These are phyloP conservation scores for Penicillium fimorum DNA, from an alignment of 495 filamentous ascomycete genomes.

Conservation along the genomic window DNA sequence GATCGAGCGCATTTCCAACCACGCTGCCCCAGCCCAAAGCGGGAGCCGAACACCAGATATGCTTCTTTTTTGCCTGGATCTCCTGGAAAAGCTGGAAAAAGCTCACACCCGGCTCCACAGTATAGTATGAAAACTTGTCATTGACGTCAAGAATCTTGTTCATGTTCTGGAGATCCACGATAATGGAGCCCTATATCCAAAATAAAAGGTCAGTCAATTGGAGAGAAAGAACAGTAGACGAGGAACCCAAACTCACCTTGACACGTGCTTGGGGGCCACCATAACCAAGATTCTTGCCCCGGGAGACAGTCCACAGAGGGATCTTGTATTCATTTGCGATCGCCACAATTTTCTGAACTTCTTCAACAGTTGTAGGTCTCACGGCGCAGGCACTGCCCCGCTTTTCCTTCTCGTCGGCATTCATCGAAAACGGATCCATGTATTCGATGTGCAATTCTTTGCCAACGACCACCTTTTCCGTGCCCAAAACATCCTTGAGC, in stretches of 20 bases:
- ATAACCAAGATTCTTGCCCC: slow-evolving; percentile 22
- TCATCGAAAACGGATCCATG: not conserved
- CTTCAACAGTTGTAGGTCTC: slow-evolving; percentile 3
- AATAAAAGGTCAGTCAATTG: not conserved
- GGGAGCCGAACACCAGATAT: slow-evolving; percentile 51
- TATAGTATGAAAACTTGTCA: slow-evolving; percentile 19
- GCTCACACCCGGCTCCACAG: slow-evolving; percentile 47
- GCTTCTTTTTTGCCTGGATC: slow-evolving; percentile 43
- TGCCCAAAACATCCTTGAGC: not conserved
- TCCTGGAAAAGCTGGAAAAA: slow-evolving; percentile 52
- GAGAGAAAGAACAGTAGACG: not conserved
- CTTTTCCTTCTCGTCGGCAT: not conserved
- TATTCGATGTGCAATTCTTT: not conserved
- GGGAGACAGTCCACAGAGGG: slow-evolving; percentile 17
- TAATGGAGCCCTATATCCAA: not conserved
- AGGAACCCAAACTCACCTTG: slow-evolving; percentile 1
- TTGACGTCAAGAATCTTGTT: slow-evolving; percentile 28
- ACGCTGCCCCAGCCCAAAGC: slow-evolving; percentile 56
- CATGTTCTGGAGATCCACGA: slow-evolving; percentile 17
- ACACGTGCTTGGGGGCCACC: not conserved
- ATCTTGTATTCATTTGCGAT: slow-evolving; percentile 14
- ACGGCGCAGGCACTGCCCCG: not conserved
- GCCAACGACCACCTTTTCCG: not conserved
- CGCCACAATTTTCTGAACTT: slow-evolving; percentile 14
- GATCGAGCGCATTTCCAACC: slow-evolving; percentile 45